phyloP scores from a whole-genome alignment of 2,329 filamentous ascomycete genomes.

The Pyricularia grisea region DNA sequence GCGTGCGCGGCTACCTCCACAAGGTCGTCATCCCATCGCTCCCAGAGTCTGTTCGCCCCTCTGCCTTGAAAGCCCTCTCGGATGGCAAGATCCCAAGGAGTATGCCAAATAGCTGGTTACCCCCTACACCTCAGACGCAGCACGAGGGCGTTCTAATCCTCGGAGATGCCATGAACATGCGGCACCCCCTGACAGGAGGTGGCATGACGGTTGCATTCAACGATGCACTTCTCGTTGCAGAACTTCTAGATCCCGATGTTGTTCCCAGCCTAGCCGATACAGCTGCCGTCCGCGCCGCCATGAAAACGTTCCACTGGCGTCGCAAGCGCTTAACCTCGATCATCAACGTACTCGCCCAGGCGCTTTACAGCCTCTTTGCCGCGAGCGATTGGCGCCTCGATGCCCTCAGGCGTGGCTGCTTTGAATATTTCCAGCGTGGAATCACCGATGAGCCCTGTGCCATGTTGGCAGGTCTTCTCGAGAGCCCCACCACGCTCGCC shows the following conservation, averaged over 20 bases:
- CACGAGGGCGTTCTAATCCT: constrained; percentile 69
- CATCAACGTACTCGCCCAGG: constrained; percentile 96
- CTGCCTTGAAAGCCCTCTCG: constrained; percentile 67
- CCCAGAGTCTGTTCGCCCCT: constrained; percentile 60
- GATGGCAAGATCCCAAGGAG: constrained; percentile 65
- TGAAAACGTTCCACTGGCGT: constrained; percentile 75
- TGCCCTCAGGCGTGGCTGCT: constrained; percentile 82
- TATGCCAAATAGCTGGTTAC: constrained; percentile 96
- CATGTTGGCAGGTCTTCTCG: constrained; percentile 72
- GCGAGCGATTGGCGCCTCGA: constrained; percentile 70
- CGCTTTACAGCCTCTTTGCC: constrained; percentile 84
- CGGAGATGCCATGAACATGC: constrained; percentile 97
- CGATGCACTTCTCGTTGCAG: constrained; percentile 71
- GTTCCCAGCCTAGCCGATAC: constrained; percentile 64
- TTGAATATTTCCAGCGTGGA: constrained; percentile 76
- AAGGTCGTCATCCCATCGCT: constrained; percentile 69
- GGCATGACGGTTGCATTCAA: constrained; percentile 98
- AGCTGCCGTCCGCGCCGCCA: constrained; percentile 53
- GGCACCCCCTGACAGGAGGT: constrained; percentile 93
- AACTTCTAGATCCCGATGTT: constrained; percentile 59
- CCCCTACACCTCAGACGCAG: constrained; percentile 52
- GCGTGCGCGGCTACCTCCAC: constrained; percentile 74
- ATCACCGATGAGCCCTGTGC: constrained; percentile 71
- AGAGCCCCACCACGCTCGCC: constrained; percentile 67
- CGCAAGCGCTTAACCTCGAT: constrained; percentile 76